phyloP scores from a whole-genome alignment of 306 rosid genomes.

The Malus fusca region DNA sequence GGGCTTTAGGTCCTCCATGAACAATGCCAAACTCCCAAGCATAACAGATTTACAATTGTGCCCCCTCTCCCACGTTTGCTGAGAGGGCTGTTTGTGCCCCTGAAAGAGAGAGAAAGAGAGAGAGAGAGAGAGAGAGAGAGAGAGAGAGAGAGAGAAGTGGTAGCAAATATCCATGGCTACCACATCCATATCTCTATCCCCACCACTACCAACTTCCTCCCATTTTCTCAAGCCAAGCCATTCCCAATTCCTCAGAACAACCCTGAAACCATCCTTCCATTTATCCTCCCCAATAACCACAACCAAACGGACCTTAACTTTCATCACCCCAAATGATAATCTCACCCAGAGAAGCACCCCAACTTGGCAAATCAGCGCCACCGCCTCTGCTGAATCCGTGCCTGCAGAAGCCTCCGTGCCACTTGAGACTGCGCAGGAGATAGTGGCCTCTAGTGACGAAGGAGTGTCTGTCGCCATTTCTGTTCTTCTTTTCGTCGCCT shows the following conservation, averaged over 20 bases:
- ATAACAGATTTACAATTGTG: too few species aligned
- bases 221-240: slow-evolving; percentile 22
- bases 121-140: neutral
- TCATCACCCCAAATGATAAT: slow-evolving; percentile 16
- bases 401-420: slow-evolving; percentile 30
- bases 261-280: slow-evolving; percentile 12
- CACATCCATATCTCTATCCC: slow-evolving; percentile 36
- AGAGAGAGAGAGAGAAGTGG: slow-evolving; percentile 7
- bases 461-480: slow-evolving; percentile 38
- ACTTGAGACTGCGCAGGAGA: slow-evolving; percentile 42
- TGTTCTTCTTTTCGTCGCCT: slow-evolving; percentile 63
- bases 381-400: slow-evolving; percentile 30
- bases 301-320: slow-evolving; percentile 11
- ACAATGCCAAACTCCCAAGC: neutral
- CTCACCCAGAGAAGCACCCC: slow-evolving; percentile 7
- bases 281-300: slow-evolving; percentile 13
- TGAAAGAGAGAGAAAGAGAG: neutral
- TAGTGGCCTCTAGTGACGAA: slow-evolving; percentile 34
- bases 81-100: neutral
- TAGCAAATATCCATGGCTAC: slow-evolving; percentile 56
- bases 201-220: slow-evolving; percentile 33
- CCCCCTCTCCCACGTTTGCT: neutral
- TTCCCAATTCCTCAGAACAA: slow-evolving; percentile 5
- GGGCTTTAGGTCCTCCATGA: neutral
- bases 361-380: slow-evolving; percentile 26